Conservation (phyloP, 2,329 filamentous ascomycete species). For the Madurella fahalii region DNA sequence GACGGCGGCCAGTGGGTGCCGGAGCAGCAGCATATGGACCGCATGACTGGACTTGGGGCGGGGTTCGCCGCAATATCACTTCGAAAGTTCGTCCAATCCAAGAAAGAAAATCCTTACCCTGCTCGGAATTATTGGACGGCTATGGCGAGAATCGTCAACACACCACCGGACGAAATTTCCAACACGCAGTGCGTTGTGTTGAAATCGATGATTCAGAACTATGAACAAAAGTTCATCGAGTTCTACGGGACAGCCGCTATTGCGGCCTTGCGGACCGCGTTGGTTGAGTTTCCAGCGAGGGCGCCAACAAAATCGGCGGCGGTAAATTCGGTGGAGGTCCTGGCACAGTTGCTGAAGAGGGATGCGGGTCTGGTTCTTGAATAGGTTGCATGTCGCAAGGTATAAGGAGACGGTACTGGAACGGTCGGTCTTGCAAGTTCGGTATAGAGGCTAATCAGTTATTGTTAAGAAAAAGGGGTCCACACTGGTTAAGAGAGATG, state of each 20-base stretch:
- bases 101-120: conserved; percentile 69
- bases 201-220: conserved; percentile 66
- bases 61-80: conserved; percentile 81
- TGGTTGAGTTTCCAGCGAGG: conserved; percentile 67
- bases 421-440: neutral
- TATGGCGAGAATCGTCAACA: conserved; percentile 72
- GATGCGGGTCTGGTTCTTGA: conserved; percentile 47
- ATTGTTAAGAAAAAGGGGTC: neutral
- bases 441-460: neutral
- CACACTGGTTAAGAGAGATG: neutral
- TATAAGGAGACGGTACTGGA: neutral
- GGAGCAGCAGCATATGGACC: conserved; percentile 71
- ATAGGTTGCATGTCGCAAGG: conserved; percentile 21
- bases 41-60: conserved; percentile 77
- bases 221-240: conserved; percentile 68
- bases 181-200: conserved; percentile 70
- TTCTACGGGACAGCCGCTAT: conserved; percentile 77
- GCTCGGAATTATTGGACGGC: conserved; percentile 79
- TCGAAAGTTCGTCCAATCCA: conserved; percentile 71
- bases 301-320: conserved; percentile 46
- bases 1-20: conserved; percentile 57
- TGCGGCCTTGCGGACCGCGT: conserved; percentile 64
- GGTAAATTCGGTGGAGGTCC: conserved; percentile 48
- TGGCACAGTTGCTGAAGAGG: conserved; percentile 50
- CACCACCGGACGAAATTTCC: conserved; percentile 62